Evolutionary conservation across 2,329 filamentous ascomycete genomes (phyloP).

Genomic region (Aspergillus vadensis): DNA sequence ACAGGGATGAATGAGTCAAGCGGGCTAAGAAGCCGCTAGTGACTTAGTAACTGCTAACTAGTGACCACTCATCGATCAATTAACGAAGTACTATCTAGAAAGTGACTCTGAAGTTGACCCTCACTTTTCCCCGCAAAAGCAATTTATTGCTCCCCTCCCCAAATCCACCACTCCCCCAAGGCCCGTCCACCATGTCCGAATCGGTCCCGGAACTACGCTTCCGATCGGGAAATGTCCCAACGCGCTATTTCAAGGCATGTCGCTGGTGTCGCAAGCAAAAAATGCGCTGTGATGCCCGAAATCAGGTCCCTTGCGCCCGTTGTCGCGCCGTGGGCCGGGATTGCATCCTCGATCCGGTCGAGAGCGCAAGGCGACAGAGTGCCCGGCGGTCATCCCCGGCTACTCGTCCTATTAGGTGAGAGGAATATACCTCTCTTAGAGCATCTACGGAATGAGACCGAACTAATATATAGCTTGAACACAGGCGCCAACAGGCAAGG

Average conservation of each 20-base stretch:
- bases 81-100: no score
- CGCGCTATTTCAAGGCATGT: conserved; percentile 40
- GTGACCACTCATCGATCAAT: no score
- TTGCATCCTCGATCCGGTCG: conserved; percentile 38
- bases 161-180: background rate
- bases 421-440: background rate
- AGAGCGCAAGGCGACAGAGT: conserved; percentile 26
- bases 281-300: conserved; percentile 40
- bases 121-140: background rate
- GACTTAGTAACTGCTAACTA: no score
- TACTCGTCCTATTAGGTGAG: background rate
- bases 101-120: background rate
- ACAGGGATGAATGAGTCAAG: no score
- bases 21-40: no score
- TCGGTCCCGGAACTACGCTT: conserved; percentile 3
- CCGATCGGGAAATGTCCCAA: conserved; percentile 31
- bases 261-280: conserved; percentile 40
- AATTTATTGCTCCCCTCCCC: background rate
- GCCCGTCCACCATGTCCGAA: background rate
- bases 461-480: background rate
- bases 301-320: conserved; percentile 38
- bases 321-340: conserved; percentile 37
- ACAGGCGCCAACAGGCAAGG: background rate
- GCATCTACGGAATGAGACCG: no score
- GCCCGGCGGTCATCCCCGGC: conserved; percentile 17